phyloP scores from a whole-genome alignment of 1,139 yeast species.

The Zygosaccharomyces pseudobailii region DNA sequence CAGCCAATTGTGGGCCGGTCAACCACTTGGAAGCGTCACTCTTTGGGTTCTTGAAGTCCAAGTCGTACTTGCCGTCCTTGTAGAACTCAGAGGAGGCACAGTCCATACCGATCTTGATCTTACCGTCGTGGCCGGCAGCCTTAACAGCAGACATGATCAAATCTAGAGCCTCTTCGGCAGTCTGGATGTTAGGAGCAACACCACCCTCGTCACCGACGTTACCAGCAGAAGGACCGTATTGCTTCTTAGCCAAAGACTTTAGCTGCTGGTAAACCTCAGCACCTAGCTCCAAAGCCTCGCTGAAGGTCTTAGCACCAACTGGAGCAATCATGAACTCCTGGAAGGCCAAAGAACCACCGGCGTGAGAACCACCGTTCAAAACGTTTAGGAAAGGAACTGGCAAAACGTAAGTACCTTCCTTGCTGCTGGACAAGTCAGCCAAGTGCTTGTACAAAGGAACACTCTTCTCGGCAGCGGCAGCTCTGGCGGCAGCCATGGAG shows the following conservation, averaged over 20 bases:
- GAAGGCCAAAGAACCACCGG: slow-evolving; percentile 97
- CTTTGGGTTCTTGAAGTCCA: slow-evolving; percentile 94
- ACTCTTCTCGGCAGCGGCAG: slow-evolving; percentile 87
- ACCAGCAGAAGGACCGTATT: slow-evolving; percentile 95
- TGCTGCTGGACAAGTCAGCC: slow-evolving; percentile 58
- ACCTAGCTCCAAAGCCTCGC: slow-evolving; percentile 93
- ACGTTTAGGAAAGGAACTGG: slow-evolving; percentile 98
- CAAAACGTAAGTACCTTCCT: slow-evolving; percentile 69
- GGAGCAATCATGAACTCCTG: slow-evolving; percentile 99
- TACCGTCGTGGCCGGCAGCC: slow-evolving; percentile 88
- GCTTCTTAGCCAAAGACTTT: slow-evolving; percentile 84
- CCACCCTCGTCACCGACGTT: slow-evolving; percentile 99
- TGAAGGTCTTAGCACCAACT: slow-evolving; percentile 76
- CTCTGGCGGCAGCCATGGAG: slow-evolving; percentile 87
- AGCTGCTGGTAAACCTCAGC: slow-evolving; percentile 94
- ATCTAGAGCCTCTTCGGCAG: slow-evolving; percentile 94
- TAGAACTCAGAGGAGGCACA: slow-evolving; percentile 95
- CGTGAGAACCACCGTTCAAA: slow-evolving; percentile 98
- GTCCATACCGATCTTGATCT: slow-evolving; percentile 86
- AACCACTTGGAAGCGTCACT: slow-evolving; percentile 87
- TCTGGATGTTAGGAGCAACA: slow-evolving; percentile 92
- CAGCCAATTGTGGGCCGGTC: slow-evolving; percentile 79
- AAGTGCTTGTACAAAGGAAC: slow-evolving; percentile 85
- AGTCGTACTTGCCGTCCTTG: slow-evolving; percentile 92
- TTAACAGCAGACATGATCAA: slow-evolving; percentile 83